Evolutionary conservation across 2,329 filamentous ascomycete species (phyloP).

Genomic region (Xylaria sp.): DNA sequence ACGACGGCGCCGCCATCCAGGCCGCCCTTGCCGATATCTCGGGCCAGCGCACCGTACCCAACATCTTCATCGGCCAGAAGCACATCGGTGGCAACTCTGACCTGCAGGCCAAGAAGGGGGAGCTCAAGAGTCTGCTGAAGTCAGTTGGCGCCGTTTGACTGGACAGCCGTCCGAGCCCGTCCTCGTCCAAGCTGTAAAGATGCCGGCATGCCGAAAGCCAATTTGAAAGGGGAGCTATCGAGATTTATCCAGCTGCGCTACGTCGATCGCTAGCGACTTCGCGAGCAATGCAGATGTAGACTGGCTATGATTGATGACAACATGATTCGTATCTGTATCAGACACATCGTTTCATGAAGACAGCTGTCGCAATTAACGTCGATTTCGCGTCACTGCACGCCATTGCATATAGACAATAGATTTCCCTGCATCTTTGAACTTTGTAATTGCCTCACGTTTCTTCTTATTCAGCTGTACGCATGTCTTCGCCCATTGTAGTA

Average conservation of each 20-base stretch:
- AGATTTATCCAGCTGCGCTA: not conserved
- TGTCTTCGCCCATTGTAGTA: not conserved
- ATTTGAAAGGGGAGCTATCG: not conserved
- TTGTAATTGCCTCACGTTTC: not conserved
- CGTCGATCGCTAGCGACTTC: not conserved
- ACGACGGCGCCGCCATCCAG: conserved; percentile 86
- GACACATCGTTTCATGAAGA: not conserved
- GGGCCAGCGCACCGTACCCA: conserved; percentile 89
- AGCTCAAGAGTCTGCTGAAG: conserved; percentile 74
- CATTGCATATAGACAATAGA: conserved; percentile 26
- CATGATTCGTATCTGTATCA: not conserved
- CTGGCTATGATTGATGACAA: not conserved
- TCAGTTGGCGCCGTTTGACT: conserved; percentile 71
- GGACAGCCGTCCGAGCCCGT: conserved; percentile 26
- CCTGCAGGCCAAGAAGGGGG: conserved; percentile 72
- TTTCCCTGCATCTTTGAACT: conserved; percentile 4
- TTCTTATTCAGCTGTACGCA: not conserved
- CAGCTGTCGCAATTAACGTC: not conserved
- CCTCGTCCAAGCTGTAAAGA: conserved; percentile 31
- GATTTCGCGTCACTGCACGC: not conserved
- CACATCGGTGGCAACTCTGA: conserved; percentile 98
- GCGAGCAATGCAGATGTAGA: not conserved
- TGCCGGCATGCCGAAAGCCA: not conserved
- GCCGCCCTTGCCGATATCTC: conserved; percentile 82
- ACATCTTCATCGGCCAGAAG: conserved; percentile 90